phyloP scores from a whole-genome alignment of 163 green algal genomes.

The Coccomyxa subellipsoidea region DNA sequence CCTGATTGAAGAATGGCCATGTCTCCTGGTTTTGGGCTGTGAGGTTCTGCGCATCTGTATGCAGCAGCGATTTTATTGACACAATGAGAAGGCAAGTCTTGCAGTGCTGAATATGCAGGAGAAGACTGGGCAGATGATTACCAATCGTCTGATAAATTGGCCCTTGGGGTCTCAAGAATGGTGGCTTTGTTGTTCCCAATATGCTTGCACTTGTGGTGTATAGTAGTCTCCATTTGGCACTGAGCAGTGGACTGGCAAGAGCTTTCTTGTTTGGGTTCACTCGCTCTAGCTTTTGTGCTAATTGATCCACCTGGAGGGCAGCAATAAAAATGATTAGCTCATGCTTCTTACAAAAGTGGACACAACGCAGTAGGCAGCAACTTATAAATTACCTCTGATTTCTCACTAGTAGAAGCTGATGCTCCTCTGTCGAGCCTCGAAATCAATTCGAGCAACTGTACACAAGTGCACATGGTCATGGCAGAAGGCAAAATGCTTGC shows the following conservation, averaged over 20 bases:
- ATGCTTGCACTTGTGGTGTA: constrained; percentile 85
- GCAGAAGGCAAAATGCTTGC: too few species aligned
- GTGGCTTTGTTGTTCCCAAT: constrained; percentile 56
- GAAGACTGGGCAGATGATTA: too few species aligned
- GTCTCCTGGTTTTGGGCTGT: constrained; percentile 75
- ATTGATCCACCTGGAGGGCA: constrained; percentile 17
- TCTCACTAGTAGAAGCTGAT: constrained; percentile 23
- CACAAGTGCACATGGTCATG: too few species aligned
- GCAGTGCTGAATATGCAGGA: too few species aligned
- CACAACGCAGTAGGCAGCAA: too few species aligned
- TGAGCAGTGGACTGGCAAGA: constrained; percentile 48
- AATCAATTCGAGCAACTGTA: constrained; percentile 35
- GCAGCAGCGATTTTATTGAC: not conserved
- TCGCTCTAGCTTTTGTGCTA: constrained; percentile 42
- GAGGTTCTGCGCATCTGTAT: constrained; percentile 57
- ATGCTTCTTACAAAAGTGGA: too few species aligned
- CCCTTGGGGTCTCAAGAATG: constrained; percentile 64
- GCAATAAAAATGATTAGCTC: too few species aligned
- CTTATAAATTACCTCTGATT: not conserved
- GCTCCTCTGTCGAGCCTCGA: constrained; percentile 25
- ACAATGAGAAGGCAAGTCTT: too few species aligned
- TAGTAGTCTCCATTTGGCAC: constrained; percentile 62
- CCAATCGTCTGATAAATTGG: constrained; percentile 80
- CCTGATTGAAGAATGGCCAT: constrained; percentile 75
- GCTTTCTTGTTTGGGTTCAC: constrained; percentile 57